A percentile compares a stretch with the other conserved stretches of the same genome.
Evolutionary conservation across 768 basidiomycete genomes (phyloP).

Genomic region (Leccinum boreale): DNA sequence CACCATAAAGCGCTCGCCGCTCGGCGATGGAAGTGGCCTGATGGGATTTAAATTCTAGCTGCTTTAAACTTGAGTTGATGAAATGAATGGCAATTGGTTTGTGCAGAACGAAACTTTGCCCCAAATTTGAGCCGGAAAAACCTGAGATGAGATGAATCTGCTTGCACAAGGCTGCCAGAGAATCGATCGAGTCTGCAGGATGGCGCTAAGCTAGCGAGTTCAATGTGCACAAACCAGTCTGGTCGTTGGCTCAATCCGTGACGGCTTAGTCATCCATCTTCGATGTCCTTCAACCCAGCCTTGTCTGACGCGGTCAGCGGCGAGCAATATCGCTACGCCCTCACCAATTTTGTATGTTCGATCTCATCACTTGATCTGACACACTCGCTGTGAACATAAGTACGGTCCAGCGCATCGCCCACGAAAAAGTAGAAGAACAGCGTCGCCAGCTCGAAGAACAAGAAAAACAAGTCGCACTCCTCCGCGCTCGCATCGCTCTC

Average conservation of each 20-base stretch:
- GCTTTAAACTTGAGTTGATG: neutral
- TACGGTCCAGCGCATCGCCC: slow-evolving; percentile 62
- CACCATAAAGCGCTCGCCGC: too few relatives aligned
- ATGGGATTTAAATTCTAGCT: neutral
- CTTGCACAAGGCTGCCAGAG: too few relatives aligned
- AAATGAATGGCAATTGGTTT: neutral
- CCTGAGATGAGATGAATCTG: too few relatives aligned
- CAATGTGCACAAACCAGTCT: neutral
- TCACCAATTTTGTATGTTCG: slow-evolving; percentile 72
- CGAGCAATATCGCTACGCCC: slow-evolving; percentile 79
- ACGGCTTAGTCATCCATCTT: neutral
- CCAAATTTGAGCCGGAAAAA: neutral
- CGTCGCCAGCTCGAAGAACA: slow-evolving; percentile 76
- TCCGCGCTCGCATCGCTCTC: slow-evolving; percentile 65
- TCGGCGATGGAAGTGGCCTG: neutral
- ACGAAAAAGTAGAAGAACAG: slow-evolving; percentile 86
- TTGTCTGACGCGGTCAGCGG: slow-evolving; percentile 37
- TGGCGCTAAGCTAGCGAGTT: too few relatives aligned
- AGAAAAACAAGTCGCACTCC: slow-evolving; percentile 73
- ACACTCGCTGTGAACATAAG: too few relatives aligned
- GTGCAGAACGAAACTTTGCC: neutral
- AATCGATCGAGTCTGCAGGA: too few relatives aligned
- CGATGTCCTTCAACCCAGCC: neutral
- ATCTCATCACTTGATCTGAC: neutral
- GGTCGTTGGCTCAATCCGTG: too few relatives aligned